Conservation (phyloP, 352 stramenopile species). For the Phytophthora pini region DNA sequence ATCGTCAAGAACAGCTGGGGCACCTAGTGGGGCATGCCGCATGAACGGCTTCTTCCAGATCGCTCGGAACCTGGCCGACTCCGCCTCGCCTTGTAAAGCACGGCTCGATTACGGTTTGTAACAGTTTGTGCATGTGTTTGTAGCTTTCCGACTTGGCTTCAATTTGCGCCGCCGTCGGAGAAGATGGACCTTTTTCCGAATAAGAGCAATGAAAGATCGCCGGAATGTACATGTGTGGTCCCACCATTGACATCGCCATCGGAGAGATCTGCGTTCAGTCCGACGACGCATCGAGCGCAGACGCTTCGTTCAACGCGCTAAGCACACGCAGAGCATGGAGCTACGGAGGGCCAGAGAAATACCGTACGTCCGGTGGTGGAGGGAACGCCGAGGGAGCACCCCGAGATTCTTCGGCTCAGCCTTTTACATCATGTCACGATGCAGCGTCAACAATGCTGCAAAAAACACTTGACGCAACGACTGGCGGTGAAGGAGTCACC, state of each 20-base stretch:
- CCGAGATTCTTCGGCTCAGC: conserved; percentile 4
- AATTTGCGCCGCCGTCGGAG: conserved; percentile 34
- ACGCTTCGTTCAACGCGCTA: conserved; percentile 13
- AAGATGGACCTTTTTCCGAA: conserved; percentile 32
- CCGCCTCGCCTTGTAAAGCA: conserved; percentile 46
- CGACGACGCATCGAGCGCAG: conserved; percentile 8
- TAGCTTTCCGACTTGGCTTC: neutral
- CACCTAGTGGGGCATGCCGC: conserved; percentile 87
- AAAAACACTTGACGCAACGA: conserved; percentile 1
- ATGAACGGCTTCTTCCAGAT: conserved; percentile 95
- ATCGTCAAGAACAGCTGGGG: conserved; percentile 99
- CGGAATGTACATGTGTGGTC: conserved; percentile 18
- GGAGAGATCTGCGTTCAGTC: conserved; percentile 6
- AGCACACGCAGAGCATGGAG: conserved; percentile 1
- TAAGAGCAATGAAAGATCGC: conserved; percentile 31
- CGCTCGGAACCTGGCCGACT: conserved; percentile 87
- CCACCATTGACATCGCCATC: conserved; percentile 14
- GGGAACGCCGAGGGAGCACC: neutral
- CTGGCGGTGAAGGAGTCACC: conserved; percentile 11
- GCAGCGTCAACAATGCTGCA: neutral
- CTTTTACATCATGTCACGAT: neutral
- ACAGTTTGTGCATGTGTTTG: too few species aligned
- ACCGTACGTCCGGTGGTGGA: neutral
- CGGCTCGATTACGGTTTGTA: too few species aligned
- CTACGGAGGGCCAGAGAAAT: conserved; percentile 4